phyloP scores from a whole-genome alignment of 2,329 filamentous ascomycete species.

The Monilinia polystroma region DNA sequence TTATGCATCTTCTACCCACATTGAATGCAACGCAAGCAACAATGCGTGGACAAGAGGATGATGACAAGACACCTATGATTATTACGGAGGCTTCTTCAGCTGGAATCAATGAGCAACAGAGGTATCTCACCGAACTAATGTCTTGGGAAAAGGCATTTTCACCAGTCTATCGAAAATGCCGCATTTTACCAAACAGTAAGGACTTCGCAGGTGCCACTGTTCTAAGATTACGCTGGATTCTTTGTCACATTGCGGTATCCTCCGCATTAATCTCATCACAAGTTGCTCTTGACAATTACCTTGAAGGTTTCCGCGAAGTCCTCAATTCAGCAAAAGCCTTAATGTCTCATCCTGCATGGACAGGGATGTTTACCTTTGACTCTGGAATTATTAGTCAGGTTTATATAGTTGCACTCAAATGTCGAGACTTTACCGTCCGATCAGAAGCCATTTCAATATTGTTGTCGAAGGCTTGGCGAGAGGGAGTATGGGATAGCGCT shows the following conservation, averaged over 20 bases:
- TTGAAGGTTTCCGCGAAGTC: slow-evolving; percentile 7
- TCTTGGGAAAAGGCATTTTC: slow-evolving; percentile 12
- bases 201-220: slow-evolving; percentile 13
- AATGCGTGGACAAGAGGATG: neutral
- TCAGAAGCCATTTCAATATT: slow-evolving; percentile 5
- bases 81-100: neutral
- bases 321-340: neutral
- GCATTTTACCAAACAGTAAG: neutral
- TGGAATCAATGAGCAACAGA: slow-evolving; percentile 1
- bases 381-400: neutral
- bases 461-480: neutral
- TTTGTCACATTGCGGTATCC: neutral
- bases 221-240: slow-evolving; percentile 4
- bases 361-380: slow-evolving; percentile 7
- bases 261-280: neutral
- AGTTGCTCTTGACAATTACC: slow-evolving; percentile 8
- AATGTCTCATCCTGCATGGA: slow-evolving; percentile 14
- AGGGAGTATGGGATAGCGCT: slow-evolving; percentile 1
- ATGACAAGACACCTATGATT: neutral
- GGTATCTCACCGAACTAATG: neutral
- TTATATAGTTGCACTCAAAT: slow-evolving; percentile 16
- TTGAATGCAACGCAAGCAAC: neutral
- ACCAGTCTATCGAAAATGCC: neutral
- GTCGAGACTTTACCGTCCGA: neutral
- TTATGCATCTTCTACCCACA: slow-evolving; percentile 11